Percentiles rank a stretch among this genome's conserved stretches.
Conservation (phyloP, 176 grass and related monocot genomes). For the Cymbopogon citratus region DNA sequence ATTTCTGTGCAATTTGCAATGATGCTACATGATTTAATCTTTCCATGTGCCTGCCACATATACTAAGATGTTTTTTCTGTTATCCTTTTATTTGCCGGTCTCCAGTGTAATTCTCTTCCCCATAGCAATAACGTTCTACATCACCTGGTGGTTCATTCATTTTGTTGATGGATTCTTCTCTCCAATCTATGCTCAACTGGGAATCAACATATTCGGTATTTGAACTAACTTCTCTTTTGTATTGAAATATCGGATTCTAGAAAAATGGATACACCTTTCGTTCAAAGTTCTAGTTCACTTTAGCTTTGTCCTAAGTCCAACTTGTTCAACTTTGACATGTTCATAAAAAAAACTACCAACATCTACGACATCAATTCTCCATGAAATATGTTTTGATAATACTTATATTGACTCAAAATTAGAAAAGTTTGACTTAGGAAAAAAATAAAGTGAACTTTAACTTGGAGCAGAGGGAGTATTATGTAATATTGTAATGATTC, state of each 20-base stretch:
- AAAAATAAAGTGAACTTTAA: not conserved
- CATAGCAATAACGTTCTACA: conserved; percentile 94
- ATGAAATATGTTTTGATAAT: not conserved
- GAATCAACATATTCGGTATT: conserved; percentile 90
- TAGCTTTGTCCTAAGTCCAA: not conserved
- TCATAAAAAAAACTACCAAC: not conserved
- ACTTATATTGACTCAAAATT: not conserved
- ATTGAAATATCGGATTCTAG: not conserved
- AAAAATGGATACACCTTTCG: not conserved
- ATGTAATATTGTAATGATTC: not conserved
- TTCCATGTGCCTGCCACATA: not conserved
- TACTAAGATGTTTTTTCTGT: conserved; percentile 27
- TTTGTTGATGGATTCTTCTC: conserved; percentile 98
- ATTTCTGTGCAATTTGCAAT: not conserved
- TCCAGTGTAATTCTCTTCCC: conserved; percentile 89
- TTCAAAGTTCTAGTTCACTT: not conserved
- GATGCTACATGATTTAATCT: not conserved
- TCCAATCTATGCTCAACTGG: conserved; percentile 87
- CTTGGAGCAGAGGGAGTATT: not conserved
- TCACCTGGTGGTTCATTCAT: conserved; percentile 99
- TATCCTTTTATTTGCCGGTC: not conserved
- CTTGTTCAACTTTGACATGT: not conserved
- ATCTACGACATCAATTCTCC: not conserved
- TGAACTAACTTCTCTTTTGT: not conserved
- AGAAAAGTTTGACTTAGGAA: not conserved